These are phyloP conservation scores for Linnemannia hyalina DNA, from an alignment of 192 early-diverging fungal species.

Conservation along the genomic window DNA sequence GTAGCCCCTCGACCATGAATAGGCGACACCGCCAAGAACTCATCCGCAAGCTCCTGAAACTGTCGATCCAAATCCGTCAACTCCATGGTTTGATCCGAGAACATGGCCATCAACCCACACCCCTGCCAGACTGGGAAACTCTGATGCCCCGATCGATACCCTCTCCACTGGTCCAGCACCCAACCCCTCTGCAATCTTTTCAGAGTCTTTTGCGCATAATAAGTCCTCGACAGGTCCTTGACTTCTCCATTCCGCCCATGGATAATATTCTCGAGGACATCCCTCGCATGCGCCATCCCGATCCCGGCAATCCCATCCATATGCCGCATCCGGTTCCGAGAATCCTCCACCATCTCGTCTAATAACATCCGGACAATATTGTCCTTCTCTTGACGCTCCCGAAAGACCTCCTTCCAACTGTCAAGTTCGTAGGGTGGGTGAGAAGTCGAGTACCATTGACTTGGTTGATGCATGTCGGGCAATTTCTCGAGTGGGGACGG, in stretches of 20 bases:
- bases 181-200: conserved; percentile 42
- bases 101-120: conserved; percentile 52
- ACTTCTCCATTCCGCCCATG: conserved; percentile 27
- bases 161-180: conserved; percentile 54
- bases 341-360: conserved; percentile 42
- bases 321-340: conserved; percentile 44
- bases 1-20: neutral
- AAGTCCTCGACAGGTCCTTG: conserved; percentile 31
- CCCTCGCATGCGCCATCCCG: conserved; percentile 42
- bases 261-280: conserved; percentile 50
- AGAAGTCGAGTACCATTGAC: conserved; percentile 31
- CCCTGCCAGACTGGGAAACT: conserved; percentile 54
- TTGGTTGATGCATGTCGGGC: conserved; percentile 29
- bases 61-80: conserved; percentile 35
- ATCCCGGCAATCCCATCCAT: conserved; percentile 48
- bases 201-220: conserved; percentile 42
- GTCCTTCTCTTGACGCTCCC: conserved; percentile 44
- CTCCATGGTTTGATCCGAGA: conserved; percentile 33
- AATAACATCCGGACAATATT: conserved; percentile 29
- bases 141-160: conserved; percentile 21
- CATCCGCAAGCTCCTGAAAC: conserved; percentile 42
- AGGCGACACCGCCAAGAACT: conserved; percentile 40
- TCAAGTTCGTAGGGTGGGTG: conserved; percentile 26
- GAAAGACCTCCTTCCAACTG: conserved; percentile 43
- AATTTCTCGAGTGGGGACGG: conserved; percentile 1